Percentiles rank a stretch among this genome's conserved stretches.
Evolutionary conservation across 805 yeast species (phyloP).

Genomic region (Yarrowia divulgata): DNA sequence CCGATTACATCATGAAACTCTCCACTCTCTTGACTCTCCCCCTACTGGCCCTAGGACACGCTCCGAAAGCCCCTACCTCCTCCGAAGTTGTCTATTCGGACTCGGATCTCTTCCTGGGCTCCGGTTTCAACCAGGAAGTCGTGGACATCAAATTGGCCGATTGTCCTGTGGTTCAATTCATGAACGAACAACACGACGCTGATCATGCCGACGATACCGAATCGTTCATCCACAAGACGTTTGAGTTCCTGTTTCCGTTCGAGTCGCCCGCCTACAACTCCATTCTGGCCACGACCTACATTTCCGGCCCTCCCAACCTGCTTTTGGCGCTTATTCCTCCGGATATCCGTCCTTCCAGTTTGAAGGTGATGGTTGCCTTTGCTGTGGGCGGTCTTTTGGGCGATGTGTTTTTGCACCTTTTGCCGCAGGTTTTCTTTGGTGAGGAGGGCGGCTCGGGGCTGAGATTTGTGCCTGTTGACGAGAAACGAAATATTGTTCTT

Average conservation of each 20-base stretch:
- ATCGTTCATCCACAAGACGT: conserved; percentile 52
- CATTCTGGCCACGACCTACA: conserved; percentile 65
- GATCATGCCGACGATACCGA: conserved; percentile 43
- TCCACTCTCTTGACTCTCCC: neutral
- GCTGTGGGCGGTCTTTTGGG: conserved; percentile 81
- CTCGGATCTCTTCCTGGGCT: conserved; percentile 30
- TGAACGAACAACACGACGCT: conserved; percentile 48
- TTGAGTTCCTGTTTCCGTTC: conserved; percentile 52
- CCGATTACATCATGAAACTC: neutral
- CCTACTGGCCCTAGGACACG: neutral
- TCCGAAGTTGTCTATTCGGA: neutral
- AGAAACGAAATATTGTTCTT: conserved; percentile 56
- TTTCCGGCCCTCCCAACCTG: conserved; percentile 70
- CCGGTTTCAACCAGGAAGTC: conserved; percentile 34
- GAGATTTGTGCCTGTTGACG: conserved; percentile 60
- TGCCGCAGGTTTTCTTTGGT: conserved; percentile 72
- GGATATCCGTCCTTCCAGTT: conserved; percentile 58
- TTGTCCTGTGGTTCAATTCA: conserved; percentile 54
- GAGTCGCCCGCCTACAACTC: conserved; percentile 67
- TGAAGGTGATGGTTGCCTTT: conserved; percentile 67
- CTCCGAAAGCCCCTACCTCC: neutral
- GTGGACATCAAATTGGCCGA: conserved; percentile 41
- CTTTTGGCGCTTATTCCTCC: conserved; percentile 65
- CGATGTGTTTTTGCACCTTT: conserved; percentile 72
- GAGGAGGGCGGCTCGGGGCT: conserved; percentile 51